Evolutionary conservation across 176 grass and related monocot genomes (phyloP), one percentile per base, ranked within the genome.

Genomic region (Stipa capillata): DNA sequence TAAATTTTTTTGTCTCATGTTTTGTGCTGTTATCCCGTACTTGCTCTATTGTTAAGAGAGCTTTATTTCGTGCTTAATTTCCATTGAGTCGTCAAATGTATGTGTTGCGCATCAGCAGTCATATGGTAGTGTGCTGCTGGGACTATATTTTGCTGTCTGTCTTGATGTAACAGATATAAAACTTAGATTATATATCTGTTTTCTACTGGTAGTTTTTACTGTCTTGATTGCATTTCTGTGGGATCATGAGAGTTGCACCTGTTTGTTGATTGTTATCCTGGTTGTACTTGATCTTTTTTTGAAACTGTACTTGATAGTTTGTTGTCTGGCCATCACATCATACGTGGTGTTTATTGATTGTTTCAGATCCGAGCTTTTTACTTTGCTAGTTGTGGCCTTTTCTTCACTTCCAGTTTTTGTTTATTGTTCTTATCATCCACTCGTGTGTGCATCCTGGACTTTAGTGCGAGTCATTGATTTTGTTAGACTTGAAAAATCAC

Each of bases 151-250:
- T 62, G 61, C 16, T n/a, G 4, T 51, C 32, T 14, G 4, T 76
- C 11, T 39, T 61, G 27, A 35, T 81, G 83, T 78, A 70, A 69
- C 52, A 31, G 79, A 79, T 52, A 6, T 79, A 45, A 4, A 21
- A 56, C 55, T 27, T 24, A 1, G 37, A 24, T 42, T 4, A 60
- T 43, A 6, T 59, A 43, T 43, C 53, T 43, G 53, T 57, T 41
- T 37, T 76, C 25, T 2, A 69, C 24, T 47, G 41, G 41, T 65
- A 15, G 21, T 13, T 72, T 48, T 49, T 70, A 18, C 55, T 6
- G 55, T 34, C 58, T 18, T 35, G 6, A 10, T n/a, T 71, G 43
- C 24, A 9, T 11, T 9, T 49, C 25, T 32, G 43, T 20, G 31
- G 28, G 16, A 13, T 49, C 8, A 23, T 6, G 3, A 4, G 34